Percentiles rank a stretch among this genome's conserved stretches.
These are phyloP conservation scores for Sonneratia caseolaris DNA, from an alignment of 345 rosid genomes.

Conservation along the genomic window DNA sequence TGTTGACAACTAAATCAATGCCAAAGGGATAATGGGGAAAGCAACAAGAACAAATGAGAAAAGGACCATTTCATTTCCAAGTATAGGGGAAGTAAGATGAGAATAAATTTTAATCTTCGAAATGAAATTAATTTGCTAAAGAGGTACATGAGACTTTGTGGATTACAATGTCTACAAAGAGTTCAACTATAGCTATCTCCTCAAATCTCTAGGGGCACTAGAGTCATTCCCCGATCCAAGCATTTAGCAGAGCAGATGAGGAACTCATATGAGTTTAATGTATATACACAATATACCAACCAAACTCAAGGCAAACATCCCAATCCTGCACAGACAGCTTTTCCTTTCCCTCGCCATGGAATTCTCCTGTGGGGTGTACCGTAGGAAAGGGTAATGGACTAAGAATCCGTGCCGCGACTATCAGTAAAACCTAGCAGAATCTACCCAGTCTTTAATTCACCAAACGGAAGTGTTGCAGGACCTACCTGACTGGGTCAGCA, in stretches of 20 bases:
- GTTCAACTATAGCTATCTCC: not conserved
- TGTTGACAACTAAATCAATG: no score
- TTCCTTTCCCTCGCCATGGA: not conserved
- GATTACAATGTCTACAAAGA: constrained; percentile 9
- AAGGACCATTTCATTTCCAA: not conserved
- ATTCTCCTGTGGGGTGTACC: not conserved
- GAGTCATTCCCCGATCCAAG: not conserved
- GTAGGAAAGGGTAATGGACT: no score
- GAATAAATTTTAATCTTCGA: constrained; percentile 1
- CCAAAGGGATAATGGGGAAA: no score
- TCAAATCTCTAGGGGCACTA: not conserved
- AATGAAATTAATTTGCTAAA: not conserved
- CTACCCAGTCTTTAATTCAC: no score
- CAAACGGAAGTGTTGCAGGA: not conserved
- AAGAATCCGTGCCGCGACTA: not conserved
- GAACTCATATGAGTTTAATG: not conserved
- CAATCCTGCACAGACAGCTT: not conserved
- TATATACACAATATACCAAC: constrained; percentile 1
- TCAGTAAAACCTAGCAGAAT: no score
- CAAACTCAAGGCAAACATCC: not conserved
- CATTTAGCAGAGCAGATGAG: not conserved
- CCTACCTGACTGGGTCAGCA: not conserved
- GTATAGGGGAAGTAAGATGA: not conserved
- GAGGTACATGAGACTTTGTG: not conserved
- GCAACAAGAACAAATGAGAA: no score